These are phyloP conservation scores for Saccharomycopsis javanensis DNA, from an alignment of 805 yeast species.

Conservation along the genomic window DNA sequence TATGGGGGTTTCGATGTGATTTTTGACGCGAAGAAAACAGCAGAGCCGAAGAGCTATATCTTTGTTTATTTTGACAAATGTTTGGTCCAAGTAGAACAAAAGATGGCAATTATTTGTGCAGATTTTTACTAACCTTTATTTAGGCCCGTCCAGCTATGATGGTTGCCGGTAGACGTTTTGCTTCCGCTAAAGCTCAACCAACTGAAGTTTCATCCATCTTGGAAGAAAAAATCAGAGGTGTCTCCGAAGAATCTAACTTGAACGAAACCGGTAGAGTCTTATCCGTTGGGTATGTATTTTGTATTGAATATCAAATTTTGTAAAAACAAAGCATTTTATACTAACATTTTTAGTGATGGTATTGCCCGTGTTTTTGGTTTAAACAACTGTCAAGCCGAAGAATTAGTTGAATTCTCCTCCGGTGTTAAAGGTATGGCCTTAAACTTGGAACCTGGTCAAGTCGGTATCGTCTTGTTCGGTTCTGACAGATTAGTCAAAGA, in stretches of 20 bases:
- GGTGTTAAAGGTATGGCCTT: constrained; percentile 99
- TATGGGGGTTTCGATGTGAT: too few relatives aligned
- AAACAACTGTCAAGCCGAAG: constrained; percentile 99
- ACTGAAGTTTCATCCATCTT: constrained; percentile 98
- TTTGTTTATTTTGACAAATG: too few relatives aligned
- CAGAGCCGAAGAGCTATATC: too few relatives aligned
- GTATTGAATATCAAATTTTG: not conserved
- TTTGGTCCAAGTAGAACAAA: too few relatives aligned
- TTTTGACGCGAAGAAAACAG: too few relatives aligned
- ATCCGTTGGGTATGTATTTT: constrained; percentile 79
- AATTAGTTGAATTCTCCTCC: constrained; percentile 96
- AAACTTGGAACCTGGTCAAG: constrained; percentile 99
- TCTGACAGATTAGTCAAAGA: constrained; percentile 97
- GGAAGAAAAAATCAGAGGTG: constrained; percentile 99
- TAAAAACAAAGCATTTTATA: constrained; percentile 20
- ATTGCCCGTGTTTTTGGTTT: constrained; percentile 99
- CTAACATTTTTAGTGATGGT: constrained; percentile 79
- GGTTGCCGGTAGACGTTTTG: constrained; percentile 73
- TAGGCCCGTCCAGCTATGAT: constrained; percentile 66
- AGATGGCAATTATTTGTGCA: not conserved
- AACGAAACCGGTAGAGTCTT: constrained; percentile 99
- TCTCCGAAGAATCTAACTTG: constrained; percentile 91
- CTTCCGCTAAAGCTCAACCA: constrained; percentile 96
- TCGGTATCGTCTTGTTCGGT: constrained; percentile 99
- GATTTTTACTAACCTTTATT: constrained; percentile 21